Evolutionary conservation across 345 rosid species (phyloP).

Genomic region (Erodium maritimum): DNA sequence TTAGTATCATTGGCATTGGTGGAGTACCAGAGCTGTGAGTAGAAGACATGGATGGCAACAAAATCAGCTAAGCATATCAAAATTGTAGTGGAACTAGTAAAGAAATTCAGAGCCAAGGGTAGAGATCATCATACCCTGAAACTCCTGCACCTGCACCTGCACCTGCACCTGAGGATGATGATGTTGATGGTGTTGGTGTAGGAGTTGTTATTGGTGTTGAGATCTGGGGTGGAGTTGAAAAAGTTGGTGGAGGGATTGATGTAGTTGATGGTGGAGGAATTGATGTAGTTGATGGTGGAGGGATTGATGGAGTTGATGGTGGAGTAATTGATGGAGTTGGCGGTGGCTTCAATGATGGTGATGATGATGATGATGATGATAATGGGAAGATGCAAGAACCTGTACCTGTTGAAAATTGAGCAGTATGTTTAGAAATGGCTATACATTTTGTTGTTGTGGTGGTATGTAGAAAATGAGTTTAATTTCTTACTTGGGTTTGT

Average conservation of each 20-base stretch:
- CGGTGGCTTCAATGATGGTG: conserved; percentile 27
- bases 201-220: too few relatives aligned
- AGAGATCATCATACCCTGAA: conserved; percentile 27
- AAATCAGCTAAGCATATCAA: background rate
- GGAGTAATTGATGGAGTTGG: conserved; percentile 16
- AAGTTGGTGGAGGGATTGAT: conserved; percentile 22
- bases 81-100: background rate
- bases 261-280: conserved; percentile 15
- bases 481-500: conserved; percentile 74
- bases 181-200: conserved; percentile 6
- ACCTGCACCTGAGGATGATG: conserved; percentile 16
- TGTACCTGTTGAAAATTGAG: conserved; percentile 32
- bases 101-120: background rate
- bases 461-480: background rate
- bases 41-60: background rate
- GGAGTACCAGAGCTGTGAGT: conserved; percentile 32
- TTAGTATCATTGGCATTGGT: conserved; percentile 31
- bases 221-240: too few relatives aligned
- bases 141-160: background rate
- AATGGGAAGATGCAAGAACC: conserved; percentile 69
- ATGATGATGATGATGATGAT: conserved; percentile 37
- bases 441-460: background rate
- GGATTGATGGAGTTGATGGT: conserved; percentile 5
- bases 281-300: conserved; percentile 16
- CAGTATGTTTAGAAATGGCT: conserved; percentile 1